Evolutionary conservation across 2,329 filamentous ascomycete genomes (phyloP), one percentile per base, ranked within the genome.

Genomic region (Colletotrichum lentis): DNA sequence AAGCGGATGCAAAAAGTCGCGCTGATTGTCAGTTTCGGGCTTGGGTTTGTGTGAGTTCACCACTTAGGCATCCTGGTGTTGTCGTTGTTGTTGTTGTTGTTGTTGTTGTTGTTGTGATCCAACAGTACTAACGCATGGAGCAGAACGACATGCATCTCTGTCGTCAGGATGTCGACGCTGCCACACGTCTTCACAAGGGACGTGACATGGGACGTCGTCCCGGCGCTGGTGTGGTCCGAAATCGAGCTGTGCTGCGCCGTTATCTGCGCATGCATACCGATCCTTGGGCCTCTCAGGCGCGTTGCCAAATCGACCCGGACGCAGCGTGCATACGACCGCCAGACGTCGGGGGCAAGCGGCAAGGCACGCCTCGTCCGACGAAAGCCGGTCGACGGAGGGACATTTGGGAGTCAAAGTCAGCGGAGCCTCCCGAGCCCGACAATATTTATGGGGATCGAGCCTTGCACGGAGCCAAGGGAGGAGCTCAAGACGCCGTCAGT

Each of bases 221-320:
- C 64, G 14, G 39, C 54, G 5, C n/a, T 67, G 22, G 18, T 69
- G 8, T 69, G 64, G 64, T 67, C 67, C 1, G 22, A 47, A 10
- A n/a, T 62, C 1, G 67, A 69, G 57, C 35, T 69, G 2, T 69
- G 64, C 24, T 67, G 63, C 11, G 64, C 67, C 14, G 24, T 69
- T 22, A 58, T 52, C 10, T 69, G 67, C 41, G 57, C 50, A 10
- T 69, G 67, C 43, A 67, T 69, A 24, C 67, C 67, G 35, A 69
- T 64, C 27, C 67, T 69, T 3, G 52, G 67, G 7, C 64, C 67
- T 16, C 64, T 69, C 10, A 31, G 66, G 5, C 35, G n/a, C 2
- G n/a, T 39, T 12, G 27, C 22, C 44, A 14, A 18, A 37, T 22
- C 2, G 16, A 7, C 20, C 12, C 24, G 12, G 11, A n/a, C 55